A percentile compares a stretch with the other conserved stretches of the same genome.
These are phyloP conservation scores for Petunia secreta DNA, from an alignment of 257 asterid species.

Conservation along the genomic window DNA sequence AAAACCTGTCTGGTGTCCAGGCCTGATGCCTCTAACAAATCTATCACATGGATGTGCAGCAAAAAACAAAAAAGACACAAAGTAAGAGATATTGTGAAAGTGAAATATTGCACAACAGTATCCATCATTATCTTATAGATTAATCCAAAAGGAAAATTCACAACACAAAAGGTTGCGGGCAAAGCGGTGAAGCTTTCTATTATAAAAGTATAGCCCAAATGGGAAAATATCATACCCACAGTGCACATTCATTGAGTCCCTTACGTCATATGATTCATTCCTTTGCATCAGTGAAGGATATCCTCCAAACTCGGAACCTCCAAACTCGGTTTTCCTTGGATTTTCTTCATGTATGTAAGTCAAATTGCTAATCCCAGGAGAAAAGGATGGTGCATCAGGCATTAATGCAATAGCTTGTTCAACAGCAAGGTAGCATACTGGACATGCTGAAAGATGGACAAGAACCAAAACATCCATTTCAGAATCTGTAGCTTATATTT, in stretches of 20 bases:
- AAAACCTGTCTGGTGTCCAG: slow-evolving; percentile 83
- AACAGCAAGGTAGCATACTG: slow-evolving; percentile 75
- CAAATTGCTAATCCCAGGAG: slow-evolving; percentile 58
- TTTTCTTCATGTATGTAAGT: slow-evolving; percentile 61
- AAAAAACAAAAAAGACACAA: background rate
- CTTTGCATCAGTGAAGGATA: slow-evolving; percentile 72
- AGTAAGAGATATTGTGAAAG: background rate
- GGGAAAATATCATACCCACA: slow-evolving; percentile 72
- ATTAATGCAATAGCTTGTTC: slow-evolving; percentile 57
- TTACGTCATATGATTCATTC: slow-evolving; percentile 71
- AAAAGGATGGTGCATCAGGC: slow-evolving; percentile 65
- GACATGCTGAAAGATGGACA: slow-evolving; percentile 61
- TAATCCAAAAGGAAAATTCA: background rate
- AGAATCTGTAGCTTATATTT: background rate
- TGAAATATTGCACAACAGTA: background rate
- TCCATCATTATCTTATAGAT: slow-evolving; percentile 9
- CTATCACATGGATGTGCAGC: slow-evolving; percentile 36
- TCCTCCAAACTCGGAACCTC: slow-evolving; percentile 82
- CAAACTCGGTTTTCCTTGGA: slow-evolving; percentile 58
- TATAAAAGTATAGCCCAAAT: background rate
- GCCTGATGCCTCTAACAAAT: slow-evolving; percentile 81
- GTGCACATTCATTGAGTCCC: slow-evolving; percentile 82
- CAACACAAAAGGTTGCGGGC: background rate
- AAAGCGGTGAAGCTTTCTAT: background rate
- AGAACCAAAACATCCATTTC: slow-evolving; percentile 15